Evolutionary conservation across 345 rosid genomes (phyloP).

Genomic region (Psidium guajava): DNA sequence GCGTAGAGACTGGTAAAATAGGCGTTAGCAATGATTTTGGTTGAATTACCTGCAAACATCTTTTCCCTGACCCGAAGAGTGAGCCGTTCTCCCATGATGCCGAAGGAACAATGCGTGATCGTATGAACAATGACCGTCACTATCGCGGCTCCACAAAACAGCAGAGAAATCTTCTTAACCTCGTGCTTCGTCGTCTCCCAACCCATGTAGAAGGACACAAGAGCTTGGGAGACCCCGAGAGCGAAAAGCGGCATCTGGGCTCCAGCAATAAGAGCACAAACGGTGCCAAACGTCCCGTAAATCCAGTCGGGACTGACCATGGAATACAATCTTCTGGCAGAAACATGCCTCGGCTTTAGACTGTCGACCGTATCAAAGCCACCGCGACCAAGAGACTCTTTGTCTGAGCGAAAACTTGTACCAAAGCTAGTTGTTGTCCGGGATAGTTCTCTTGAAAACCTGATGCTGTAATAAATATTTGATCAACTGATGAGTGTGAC

Average conservation of each 20-base stretch:
- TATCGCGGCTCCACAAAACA: slow-evolving; percentile 61
- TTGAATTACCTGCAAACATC: slow-evolving; percentile 59
- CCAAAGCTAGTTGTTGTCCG: slow-evolving; percentile 53
- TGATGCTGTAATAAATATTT: slow-evolving; percentile 20
- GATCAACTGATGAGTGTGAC: background rate
- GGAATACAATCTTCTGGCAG: slow-evolving; percentile 52
- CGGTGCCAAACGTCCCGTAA: slow-evolving; percentile 61
- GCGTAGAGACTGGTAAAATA: background rate
- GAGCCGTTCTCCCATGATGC: slow-evolving; percentile 89
- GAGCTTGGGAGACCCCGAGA: slow-evolving; percentile 87
- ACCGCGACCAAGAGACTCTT: slow-evolving; percentile 44
- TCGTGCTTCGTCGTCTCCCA: slow-evolving; percentile 69
- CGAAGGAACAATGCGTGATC: slow-evolving; percentile 61
- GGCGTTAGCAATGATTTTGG: background rate
- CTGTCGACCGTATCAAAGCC: slow-evolving; percentile 34
- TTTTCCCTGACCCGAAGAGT: slow-evolving; percentile 80
- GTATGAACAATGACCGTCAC: slow-evolving; percentile 52
- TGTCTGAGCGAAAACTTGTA: slow-evolving; percentile 73
- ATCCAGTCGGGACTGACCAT: slow-evolving; percentile 86
- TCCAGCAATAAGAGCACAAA: slow-evolving; percentile 70
- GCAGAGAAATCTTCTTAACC: slow-evolving; percentile 57
- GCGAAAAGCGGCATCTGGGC: slow-evolving; percentile 96
- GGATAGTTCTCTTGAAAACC: slow-evolving; percentile 59
- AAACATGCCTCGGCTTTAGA: slow-evolving; percentile 26
- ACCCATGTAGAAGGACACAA: slow-evolving; percentile 67